Conservation (phyloP, 2,329 filamentous ascomycete genomes). For the Colletotrichum sp. region DNA sequence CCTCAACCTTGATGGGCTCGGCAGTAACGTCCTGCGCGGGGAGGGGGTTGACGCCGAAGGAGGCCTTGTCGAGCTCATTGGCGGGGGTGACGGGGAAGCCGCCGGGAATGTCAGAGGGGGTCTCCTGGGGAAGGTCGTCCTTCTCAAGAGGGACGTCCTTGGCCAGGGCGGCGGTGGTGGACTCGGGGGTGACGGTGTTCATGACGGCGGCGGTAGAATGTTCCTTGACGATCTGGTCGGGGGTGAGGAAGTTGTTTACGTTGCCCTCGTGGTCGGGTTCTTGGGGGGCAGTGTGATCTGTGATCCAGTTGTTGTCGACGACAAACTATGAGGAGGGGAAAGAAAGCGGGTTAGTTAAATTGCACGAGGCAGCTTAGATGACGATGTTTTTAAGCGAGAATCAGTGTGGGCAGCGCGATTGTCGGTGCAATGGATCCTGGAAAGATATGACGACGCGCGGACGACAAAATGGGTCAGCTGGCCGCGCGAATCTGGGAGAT, state of each 20-base stretch:
- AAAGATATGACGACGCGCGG: constrained; percentile 19
- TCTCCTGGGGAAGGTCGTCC: constrained; percentile 17
- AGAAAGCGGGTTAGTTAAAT: constrained; percentile 16
- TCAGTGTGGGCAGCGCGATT: constrained; percentile 11
- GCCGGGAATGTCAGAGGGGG: constrained; percentile 45
- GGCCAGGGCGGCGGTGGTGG: constrained; percentile 75
- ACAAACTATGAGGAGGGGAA: constrained; percentile 72
- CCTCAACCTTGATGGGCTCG: constrained; percentile 80
- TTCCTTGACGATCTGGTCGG: constrained; percentile 68
- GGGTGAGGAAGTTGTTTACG: constrained; percentile 89
- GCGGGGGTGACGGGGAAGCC: constrained; percentile 71
- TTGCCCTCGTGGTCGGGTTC: constrained; percentile 85
- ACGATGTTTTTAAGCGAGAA: constrained; percentile 17
- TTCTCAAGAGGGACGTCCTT: constrained; percentile 44
- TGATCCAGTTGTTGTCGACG: constrained; percentile 89
- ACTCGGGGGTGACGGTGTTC: constrained; percentile 72
- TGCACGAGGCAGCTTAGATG: neutral
- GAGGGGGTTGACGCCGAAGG: constrained; percentile 63
- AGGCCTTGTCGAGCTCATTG: constrained; percentile 51
- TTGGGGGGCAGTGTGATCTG: constrained; percentile 79
- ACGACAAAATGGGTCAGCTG: constrained; percentile 7
- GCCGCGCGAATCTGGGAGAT: constrained; percentile 10
- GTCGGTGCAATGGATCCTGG: constrained; percentile 15
- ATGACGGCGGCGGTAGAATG: constrained; percentile 56
- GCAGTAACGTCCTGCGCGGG: constrained; percentile 68